Evolutionary conservation across 2,329 filamentous ascomycete species (phyloP), one percentile per base, ranked within the genome.

Genomic region (Alternaria hordeiaustralica): DNA sequence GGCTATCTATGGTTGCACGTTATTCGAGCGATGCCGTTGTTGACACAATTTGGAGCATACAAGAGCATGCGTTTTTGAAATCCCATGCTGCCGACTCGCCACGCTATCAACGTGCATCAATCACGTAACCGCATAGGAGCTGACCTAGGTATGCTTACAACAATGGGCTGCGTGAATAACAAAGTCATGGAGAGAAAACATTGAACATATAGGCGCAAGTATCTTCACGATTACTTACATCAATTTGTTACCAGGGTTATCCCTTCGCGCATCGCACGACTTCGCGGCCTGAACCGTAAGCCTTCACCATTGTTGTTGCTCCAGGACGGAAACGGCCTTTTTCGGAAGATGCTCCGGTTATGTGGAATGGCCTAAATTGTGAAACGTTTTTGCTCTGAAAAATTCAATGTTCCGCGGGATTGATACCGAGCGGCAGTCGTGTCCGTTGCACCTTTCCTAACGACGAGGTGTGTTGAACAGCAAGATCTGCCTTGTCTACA

Each of bases 61-160:
- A 18, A 21, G 33, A 41, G 55, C 44, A 63, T 63, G 56, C 43
- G 50, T 44, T 60, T 55, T 58, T 41, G 43, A 54, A 63, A 54
- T 25, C 33, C 56, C 50, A 63, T 60, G 26, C 11, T 50, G 12
- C 15, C 30, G 33, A 30, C 50, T 55, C 26, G 36, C 56, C 25
- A 30, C 56, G 15, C 15, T 41, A 41, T 41, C 36, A 41, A 41
- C 36, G 41, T 44, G 25, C 33, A 45, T 55, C 30, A 28, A 25
- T 10, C 15, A 46, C 41, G 55, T 58, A 30, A 55, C 30, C 15
- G 23, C 20, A 30, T 26, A 44, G 18, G 41, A 45, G 45, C 18
- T 26, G 43, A 36, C 33, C 33, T 36, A 36, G 33, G 33, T 36
- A 13, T 36, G 28, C 51, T 18, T 5, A 54, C 30, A 23, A 25